phyloP scores from a whole-genome alignment of 257 asterid species.

The Echium plantagineum region DNA sequence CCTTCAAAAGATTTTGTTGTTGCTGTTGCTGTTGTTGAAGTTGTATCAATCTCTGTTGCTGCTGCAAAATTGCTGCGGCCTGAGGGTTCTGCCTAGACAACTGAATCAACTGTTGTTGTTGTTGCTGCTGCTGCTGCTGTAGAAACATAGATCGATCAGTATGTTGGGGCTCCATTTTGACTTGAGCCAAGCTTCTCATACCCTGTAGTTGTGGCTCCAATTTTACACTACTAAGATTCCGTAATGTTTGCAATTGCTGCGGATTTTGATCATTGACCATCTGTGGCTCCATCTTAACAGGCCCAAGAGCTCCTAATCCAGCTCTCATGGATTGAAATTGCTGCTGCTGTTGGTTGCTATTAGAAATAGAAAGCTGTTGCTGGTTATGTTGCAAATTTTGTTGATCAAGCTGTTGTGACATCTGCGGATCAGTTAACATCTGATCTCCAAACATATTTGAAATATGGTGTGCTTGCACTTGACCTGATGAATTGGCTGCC shows the following conservation, averaged over 20 bases:
- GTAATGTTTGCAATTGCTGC: slow-evolving; percentile 52
- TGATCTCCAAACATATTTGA: slow-evolving; percentile 42
- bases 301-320: slow-evolving; percentile 50
- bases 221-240: slow-evolving; percentile 51
- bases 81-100: slow-evolving; percentile 54
- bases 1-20: slow-evolving; percentile 64
- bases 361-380: slow-evolving; percentile 60
- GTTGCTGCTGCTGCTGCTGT: slow-evolving; percentile 54
- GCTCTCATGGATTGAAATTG: slow-evolving; percentile 56
- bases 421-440: slow-evolving; percentile 55
- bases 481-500: slow-evolving; percentile 40
- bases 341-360: slow-evolving; percentile 51
- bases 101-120: slow-evolving; percentile 41
- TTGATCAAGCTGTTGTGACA: slow-evolving; percentile 47
- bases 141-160: slow-evolving; percentile 61
- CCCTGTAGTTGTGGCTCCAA: slow-evolving; percentile 64
- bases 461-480: slow-evolving; percentile 64
- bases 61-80: slow-evolving; percentile 38
- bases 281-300: slow-evolving; percentile 69
- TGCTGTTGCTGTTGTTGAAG: slow-evolving; percentile 72
- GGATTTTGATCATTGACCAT: slow-evolving; percentile 44
- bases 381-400: slow-evolving; percentile 52
- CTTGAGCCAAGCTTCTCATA: slow-evolving; percentile 52
- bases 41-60: slow-evolving; percentile 65
- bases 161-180: slow-evolving; percentile 70